phyloP scores from a whole-genome alignment of 306 rosid species.

The Begonia peltatifolia region DNA sequence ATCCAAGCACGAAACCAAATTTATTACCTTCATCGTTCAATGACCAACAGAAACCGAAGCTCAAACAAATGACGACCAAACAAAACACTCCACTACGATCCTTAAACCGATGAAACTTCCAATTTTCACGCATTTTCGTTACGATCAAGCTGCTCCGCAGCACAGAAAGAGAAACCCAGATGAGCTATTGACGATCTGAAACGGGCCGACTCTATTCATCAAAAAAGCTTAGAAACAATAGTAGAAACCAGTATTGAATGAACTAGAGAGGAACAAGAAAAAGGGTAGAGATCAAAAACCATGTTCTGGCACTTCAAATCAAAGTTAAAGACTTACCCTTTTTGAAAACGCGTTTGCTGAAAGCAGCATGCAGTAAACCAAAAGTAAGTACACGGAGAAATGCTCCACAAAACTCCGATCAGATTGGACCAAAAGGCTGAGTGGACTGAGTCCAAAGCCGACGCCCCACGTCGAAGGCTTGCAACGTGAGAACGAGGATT shows the following conservation, averaged over 20 bases:
- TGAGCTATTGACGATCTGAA: conserved; percentile 1
- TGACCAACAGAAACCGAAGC: conserved; percentile 41
- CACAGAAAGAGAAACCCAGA: conserved; percentile 14
- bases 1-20: conserved; percentile 1
- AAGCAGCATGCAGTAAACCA: not conserved
- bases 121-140: conserved; percentile 21
- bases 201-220: not conserved
- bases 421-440: not conserved
- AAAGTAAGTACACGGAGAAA: not conserved
- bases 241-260: conserved; percentile 2
- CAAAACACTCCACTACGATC: conserved; percentile 11
- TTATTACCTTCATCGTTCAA: conserved; percentile 66
- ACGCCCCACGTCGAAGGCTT: not conserved
- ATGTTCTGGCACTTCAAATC: conserved; percentile 16
- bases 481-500: not conserved
- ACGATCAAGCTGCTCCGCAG: conserved; percentile 1
- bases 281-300: conserved; percentile 10
- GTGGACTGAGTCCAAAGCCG: not conserved
- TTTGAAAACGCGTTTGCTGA: conserved; percentile 45
- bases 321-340: conserved; percentile 13
- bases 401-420: not conserved
- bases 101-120: conserved; percentile 31
- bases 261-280: not conserved
- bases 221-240: conserved; percentile 7
- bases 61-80: conserved; percentile 22